A percentile compares a stretch with the other conserved stretches of the same genome.
These are phyloP conservation scores for Debaryomycetaceae sp. DNA, from an alignment of 1,139 yeast genomes.

Conservation along the genomic window DNA sequence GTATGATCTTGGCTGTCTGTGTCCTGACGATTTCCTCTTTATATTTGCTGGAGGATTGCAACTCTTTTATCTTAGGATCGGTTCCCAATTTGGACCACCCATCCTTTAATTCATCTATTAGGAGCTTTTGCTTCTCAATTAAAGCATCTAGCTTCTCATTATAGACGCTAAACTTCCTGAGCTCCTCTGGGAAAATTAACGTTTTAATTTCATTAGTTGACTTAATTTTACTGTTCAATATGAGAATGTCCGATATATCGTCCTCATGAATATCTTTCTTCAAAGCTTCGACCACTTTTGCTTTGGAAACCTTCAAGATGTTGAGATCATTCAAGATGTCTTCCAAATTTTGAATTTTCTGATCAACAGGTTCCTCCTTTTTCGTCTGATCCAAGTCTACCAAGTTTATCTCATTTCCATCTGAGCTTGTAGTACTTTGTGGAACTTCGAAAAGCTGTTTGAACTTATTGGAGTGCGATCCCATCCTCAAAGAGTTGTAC, in stretches of 20 bases:
- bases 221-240: conserved; percentile 60
- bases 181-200: conserved; percentile 65
- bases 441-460: conserved; percentile 21
- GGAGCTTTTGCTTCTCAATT: conserved; percentile 56
- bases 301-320: conserved; percentile 55
- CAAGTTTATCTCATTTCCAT: conserved; percentile 41
- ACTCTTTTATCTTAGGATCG: conserved; percentile 37
- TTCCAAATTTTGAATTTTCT: conserved; percentile 41
- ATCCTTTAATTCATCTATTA: conserved; percentile 54
- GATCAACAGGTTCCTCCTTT: conserved; percentile 18
- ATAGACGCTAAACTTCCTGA: conserved; percentile 73
- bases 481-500: conserved; percentile 29
- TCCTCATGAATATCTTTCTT: conserved; percentile 74
- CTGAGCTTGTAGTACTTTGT: conserved; percentile 12
- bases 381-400: conserved; percentile 55
- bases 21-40: conserved; percentile 18
- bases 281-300: conserved; percentile 57
- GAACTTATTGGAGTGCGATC: conserved; percentile 31
- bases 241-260: conserved; percentile 76
- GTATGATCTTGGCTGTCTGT: conserved; percentile 37
- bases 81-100: conserved; percentile 57
- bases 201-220: conserved; percentile 55
- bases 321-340: conserved; percentile 45
- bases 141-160: conserved; percentile 67
- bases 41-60: conserved; percentile 32